Evolutionary conservation across 2,329 filamentous ascomycete species (phyloP), one percentile per base, ranked within the genome.

Genomic region (Ramularia endophylla): DNA sequence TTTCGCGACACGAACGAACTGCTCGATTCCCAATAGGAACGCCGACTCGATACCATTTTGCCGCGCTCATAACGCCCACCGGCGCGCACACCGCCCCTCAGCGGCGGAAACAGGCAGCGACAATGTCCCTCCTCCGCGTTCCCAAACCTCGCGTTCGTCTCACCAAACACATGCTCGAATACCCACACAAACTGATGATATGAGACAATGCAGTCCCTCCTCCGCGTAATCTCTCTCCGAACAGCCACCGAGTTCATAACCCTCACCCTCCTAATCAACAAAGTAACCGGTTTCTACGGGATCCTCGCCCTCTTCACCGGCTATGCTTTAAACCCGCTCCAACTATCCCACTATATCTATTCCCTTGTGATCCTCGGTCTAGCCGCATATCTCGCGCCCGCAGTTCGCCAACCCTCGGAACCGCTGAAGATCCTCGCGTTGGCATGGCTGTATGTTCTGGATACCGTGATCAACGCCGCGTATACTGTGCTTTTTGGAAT

Each of bases 321-420:
- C 61, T 88, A 86, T 65, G 73, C 83, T 54, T 79, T 95, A 48
- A 89, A 87, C 40, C 74, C 81, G 20, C 75, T 92, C 17, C 90
- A 95, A 65, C 75, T 95, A 43, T 85, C 84, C 43, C 92, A 94
- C 74, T 95, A 95, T 72, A 74, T 94, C 36, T 94, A 94, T 73
- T 92, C 85, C 18, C 74, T 92, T 47, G 55, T 78, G 48, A 76
- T 85, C 19, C 78, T 95, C 50, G 70, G 74, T 50, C 66, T 84
- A 33, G 76, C 86, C 52, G 72, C 77, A 38, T 76, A 80, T 56
- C 80, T 94, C 35, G 76, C 85, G 57, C 85, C 85, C 36, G 83
- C 92, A 61, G 86, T 95, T 61, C 82, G 78, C 55, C 44, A 46
- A n/a, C 45, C 49, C 8, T 42, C 48, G 13, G 43, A 48, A 16